Conservation (phyloP, 1,284 basidiomycete species). For the Boletus hoseneyae region DNA sequence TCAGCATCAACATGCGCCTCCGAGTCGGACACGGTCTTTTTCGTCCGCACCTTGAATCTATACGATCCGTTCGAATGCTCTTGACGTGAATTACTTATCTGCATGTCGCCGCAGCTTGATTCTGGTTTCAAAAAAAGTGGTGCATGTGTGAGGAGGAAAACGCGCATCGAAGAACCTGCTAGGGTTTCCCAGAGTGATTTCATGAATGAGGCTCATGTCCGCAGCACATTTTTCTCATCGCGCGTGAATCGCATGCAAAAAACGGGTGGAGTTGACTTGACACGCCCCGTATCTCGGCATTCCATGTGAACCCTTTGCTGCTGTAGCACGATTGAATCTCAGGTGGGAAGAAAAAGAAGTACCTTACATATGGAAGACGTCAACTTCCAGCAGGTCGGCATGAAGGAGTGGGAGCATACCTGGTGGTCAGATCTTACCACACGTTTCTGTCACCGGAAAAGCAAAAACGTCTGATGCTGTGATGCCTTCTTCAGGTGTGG, state of each 20-base stretch:
- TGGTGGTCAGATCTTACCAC: slow-evolving; percentile 17
- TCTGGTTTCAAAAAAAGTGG: neutral
- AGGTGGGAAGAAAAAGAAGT: slow-evolving; percentile 5
- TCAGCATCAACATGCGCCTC: slow-evolving; percentile 11
- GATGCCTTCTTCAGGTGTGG: slow-evolving; percentile 9
- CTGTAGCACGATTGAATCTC: slow-evolving; percentile 15
- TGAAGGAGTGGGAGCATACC: neutral
- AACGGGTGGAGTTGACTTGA: neutral
- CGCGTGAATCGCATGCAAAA: neutral
- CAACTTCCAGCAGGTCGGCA: slow-evolving; percentile 8
- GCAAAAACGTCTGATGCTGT: slow-evolving; percentile 26
- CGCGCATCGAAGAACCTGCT: neutral
- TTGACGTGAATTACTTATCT: neutral
- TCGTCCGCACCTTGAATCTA: neutral
- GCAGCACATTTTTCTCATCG: neutral
- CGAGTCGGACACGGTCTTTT: neutral
- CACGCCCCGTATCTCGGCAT: slow-evolving; percentile 10
- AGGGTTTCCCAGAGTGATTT: neutral
- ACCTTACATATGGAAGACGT: slow-evolving; percentile 10
- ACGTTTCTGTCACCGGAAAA: slow-evolving; percentile 22
- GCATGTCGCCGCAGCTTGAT: neutral
- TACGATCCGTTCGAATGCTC: neutral
- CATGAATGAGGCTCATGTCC: slow-evolving; percentile 6
- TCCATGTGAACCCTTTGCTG: slow-evolving; percentile 5
- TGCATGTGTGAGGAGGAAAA: neutral